These are phyloP conservation scores for Rhododendron williamsianum DNA, from an alignment of 148 eudicot species.

Conservation along the genomic window DNA sequence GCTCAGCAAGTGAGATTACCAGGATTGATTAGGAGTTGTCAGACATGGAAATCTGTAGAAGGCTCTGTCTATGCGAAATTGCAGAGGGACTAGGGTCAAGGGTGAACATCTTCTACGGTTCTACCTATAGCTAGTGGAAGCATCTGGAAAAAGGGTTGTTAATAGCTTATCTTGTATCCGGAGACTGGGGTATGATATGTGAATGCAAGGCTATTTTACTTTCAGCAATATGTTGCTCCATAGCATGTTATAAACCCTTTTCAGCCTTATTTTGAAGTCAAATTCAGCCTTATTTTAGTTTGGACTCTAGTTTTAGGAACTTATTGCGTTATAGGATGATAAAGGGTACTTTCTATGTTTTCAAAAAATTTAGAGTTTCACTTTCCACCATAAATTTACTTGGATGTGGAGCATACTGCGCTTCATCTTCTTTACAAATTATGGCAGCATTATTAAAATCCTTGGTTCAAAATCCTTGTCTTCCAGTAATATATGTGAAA, in stretches of 20 bases:
- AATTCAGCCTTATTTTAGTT: not conserved
- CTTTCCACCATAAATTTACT: not conserved
- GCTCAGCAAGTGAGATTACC: not conserved
- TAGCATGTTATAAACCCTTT: not conserved
- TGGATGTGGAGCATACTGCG: not conserved
- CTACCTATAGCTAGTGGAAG: not conserved
- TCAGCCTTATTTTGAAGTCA: not conserved
- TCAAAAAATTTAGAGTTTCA: too few relatives aligned
- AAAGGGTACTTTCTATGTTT: not conserved
- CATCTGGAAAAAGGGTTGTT: not conserved
- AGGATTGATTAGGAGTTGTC: not conserved
- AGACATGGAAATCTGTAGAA: not conserved
- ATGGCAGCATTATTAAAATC: not conserved
- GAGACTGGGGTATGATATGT: not conserved
- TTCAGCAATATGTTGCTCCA: not conserved
- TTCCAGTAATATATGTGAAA: not conserved
- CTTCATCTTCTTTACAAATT: not conserved
- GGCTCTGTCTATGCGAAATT: not conserved
- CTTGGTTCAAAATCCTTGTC: not conserved
- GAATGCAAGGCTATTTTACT: not conserved
- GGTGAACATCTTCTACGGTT: not conserved
- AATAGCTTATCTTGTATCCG: not conserved
- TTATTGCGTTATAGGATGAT: not conserved
- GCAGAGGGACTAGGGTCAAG: not conserved
- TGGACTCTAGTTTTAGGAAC: not conserved